Base-by-base conservation (phyloP, 2,329 filamentous ascomycete species). In the Dactylella cylindrospora region DNA sequence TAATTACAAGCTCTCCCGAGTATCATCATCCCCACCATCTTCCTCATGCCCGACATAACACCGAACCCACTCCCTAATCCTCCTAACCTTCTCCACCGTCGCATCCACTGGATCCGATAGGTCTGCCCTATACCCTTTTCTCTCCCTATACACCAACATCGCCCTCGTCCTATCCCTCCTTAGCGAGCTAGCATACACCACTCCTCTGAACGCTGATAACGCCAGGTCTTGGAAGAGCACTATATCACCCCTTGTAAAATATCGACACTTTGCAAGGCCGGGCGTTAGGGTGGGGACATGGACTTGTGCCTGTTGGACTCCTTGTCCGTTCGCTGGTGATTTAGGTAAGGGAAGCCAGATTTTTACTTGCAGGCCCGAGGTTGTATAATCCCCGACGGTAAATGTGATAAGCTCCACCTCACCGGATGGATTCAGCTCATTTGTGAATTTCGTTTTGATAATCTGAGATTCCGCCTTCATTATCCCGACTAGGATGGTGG, bases 21-120 rank as follows among this genome's bases (percentile, higher is more conserved):
- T 44, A 10, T 15, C 39, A 17, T 17, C 26, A 19, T n/a, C 50
- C n/a, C 12, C 38, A 23, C 32, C 40, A 39, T 54, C 50, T 5
- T 33, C 50, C 15, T 54, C 50, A 23, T 23, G 32, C 5, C 50
- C 50, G 2, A 54, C 32, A 45, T 54, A 54, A 17, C 40, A 39
- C 32, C 50, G 45, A n/a, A 54, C 40, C 50, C 50, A 54, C 50
- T 54, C 40, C 26, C 50, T 43, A 32, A 54, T n/a, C 40, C 50
- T 45, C 32, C 50, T 44, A 13, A 54, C 50, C 32, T 54, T 54
- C 50, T 54, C 50, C 23, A 54, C 50, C 15, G 50, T 31, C 32
- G 32, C 32, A 45, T 54, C 50, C 32, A 38, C 50, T 8, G 50
- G 50, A 32, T 54, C 50, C 23, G 50, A 54, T 17, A 54, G 20